phyloP scores from a whole-genome alignment of 768 basidiomycete genomes.

The Cubamyces lactineus region DNA sequence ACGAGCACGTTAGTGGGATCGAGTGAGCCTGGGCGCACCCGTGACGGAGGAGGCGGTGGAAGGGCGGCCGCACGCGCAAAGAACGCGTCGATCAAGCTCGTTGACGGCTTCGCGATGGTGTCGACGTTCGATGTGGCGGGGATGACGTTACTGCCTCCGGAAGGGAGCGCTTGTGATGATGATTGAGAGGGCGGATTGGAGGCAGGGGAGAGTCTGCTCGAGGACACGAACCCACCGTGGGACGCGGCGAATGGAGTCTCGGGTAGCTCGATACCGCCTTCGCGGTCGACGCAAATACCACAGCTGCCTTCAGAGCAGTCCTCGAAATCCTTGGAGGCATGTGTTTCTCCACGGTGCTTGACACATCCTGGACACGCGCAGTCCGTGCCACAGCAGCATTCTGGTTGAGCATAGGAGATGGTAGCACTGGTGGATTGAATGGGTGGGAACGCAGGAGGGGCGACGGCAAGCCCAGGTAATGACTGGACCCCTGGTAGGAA shows the following conservation, averaged over 20 bases:
- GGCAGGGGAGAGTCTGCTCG: background rate
- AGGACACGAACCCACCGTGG: conserved; percentile 6
- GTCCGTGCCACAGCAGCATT: conserved; percentile 69
- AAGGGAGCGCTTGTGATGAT: background rate
- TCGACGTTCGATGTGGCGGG: background rate
- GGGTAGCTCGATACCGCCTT: conserved; percentile 45
- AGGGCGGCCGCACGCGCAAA: conserved; percentile 69
- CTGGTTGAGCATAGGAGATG: conserved; percentile 63
- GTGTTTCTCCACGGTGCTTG: conserved; percentile 61
- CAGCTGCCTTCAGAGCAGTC: conserved; percentile 54
- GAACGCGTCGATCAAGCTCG: conserved; percentile 60
- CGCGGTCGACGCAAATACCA: conserved; percentile 62
- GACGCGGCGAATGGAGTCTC: conserved; percentile 12
- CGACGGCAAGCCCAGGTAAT: background rate
- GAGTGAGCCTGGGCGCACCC: conserved; percentile 46
- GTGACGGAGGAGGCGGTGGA: conserved; percentile 65
- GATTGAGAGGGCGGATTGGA: background rate
- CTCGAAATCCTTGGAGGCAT: conserved; percentile 42
- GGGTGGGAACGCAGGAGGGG: conserved; percentile 49
- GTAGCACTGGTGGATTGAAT: conserved; percentile 67
- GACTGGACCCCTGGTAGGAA: background rate
- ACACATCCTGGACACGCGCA: conserved; percentile 78
- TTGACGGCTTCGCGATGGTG: conserved; percentile 1
- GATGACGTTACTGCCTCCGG: background rate
- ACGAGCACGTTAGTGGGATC: conserved; percentile 57